A percentile compares a stretch with the other conserved stretches of the same genome.
Evolutionary conservation across 352 stramenopile genomes (phyloP).

Genomic region (Halophytophthora batemanensis): DNA sequence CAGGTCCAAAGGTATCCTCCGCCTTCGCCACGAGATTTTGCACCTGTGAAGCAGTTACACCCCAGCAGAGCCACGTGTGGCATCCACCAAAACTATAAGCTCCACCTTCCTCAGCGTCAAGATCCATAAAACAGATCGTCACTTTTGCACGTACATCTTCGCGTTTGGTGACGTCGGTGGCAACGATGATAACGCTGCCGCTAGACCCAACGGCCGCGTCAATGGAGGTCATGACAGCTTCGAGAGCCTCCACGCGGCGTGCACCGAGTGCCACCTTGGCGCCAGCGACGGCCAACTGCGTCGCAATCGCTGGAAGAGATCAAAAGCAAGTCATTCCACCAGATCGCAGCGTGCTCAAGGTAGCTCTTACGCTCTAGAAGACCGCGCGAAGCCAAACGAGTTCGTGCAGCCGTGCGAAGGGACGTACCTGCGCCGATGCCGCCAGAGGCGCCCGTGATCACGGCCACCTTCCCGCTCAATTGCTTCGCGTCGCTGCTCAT

Average conservation of each 20-base stretch:
- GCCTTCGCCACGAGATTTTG: slow-evolving; percentile 57
- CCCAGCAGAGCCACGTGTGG: too few relatives aligned
- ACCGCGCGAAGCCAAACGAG: too few relatives aligned
- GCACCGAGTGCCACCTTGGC: slow-evolving; percentile 83
- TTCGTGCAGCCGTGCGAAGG: not conserved
- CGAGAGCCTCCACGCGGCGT: slow-evolving; percentile 59
- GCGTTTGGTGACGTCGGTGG: slow-evolving; percentile 71
- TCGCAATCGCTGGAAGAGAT: slow-evolving; percentile 48
- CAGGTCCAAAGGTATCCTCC: slow-evolving; percentile 54
- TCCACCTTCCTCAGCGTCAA: not conserved
- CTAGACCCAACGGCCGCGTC: slow-evolving; percentile 19
- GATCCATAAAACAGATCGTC: too few relatives aligned
- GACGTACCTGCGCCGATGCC: slow-evolving; percentile 75
- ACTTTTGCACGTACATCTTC: slow-evolving; percentile 40
- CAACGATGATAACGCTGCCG: slow-evolving; percentile 36
- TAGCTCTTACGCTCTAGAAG: too few relatives aligned
- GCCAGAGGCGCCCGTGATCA: slow-evolving; percentile 87
- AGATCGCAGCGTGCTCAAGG: not conserved
- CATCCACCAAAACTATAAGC: too few relatives aligned
- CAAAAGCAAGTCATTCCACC: slow-evolving; percentile 1
- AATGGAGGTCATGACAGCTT: slow-evolving; percentile 39
- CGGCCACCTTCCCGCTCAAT: slow-evolving; percentile 73
- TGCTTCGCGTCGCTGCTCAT: slow-evolving; percentile 18
- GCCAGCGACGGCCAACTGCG: slow-evolving; percentile 62
- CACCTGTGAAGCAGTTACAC: slow-evolving; percentile 18